A percentile compares a stretch with the other conserved stretches of the same genome.
phyloP scores from a whole-genome alignment of 1,284 basidiomycete genomes.

The Athelia sp. region DNA sequence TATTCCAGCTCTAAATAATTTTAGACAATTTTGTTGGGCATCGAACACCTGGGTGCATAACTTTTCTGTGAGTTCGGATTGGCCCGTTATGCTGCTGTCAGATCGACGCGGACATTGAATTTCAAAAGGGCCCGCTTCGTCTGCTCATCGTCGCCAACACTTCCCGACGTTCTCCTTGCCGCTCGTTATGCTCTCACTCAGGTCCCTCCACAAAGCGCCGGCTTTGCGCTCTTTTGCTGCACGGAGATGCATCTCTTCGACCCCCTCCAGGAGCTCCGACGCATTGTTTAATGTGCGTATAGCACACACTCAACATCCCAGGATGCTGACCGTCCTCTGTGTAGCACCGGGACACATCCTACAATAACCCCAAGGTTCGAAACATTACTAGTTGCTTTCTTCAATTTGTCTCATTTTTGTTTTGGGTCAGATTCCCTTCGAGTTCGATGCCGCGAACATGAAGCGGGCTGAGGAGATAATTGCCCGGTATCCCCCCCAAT shows the following conservation, averaged over 20 bases:
- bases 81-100: no score
- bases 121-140: no score
- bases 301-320: neutral
- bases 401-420: neutral
- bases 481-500: constrained; percentile 90
- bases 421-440: constrained; percentile 75
- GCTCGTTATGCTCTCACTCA: neutral
- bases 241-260: constrained; percentile 39
- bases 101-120: no score
- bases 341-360: constrained; percentile 89
- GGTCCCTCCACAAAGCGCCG: neutral
- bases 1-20: no score
- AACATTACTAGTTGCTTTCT: neutral
- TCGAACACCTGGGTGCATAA: no score
- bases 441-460: constrained; percentile 79
- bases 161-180: no score
- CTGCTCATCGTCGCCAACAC: no score
- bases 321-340: neutral
- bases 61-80: no score
- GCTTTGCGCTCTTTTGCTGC: constrained; percentile 2
- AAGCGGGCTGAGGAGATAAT: constrained; percentile 89
- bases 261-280: constrained; percentile 44
- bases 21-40: no score
- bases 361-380: constrained; percentile 84
- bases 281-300: constrained; percentile 54